A percentile compares a stretch with the other conserved stretches of the same genome.
Evolutionary conservation across 805 yeast species (phyloP).

Genomic region (Myxozyma mucilagina): DNA sequence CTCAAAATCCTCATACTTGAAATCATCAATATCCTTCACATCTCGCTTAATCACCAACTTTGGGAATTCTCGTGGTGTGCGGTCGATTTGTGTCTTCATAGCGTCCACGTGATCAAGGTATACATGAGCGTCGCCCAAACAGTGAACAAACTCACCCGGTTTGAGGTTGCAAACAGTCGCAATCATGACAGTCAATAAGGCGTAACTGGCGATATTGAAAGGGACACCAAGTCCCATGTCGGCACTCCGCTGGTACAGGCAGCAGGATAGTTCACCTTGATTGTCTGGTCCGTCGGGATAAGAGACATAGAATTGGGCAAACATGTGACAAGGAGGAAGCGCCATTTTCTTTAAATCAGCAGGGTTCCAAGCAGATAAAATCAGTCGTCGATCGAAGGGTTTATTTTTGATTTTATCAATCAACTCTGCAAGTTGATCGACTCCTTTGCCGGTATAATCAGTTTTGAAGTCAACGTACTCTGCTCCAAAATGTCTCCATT

Average conservation of each 20-base stretch:
- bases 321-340: slow-evolving; percentile 96
- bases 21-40: slow-evolving; percentile 77
- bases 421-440: slow-evolving; percentile 81
- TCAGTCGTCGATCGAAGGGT: slow-evolving; percentile 93
- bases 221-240: slow-evolving; percentile 99
- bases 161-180: slow-evolving; percentile 95
- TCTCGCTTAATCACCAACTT: slow-evolving; percentile 66
- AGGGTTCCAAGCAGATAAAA: slow-evolving; percentile 98
- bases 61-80: slow-evolving; percentile 82
- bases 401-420: slow-evolving; percentile 77
- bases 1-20: slow-evolving; percentile 83
- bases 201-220: slow-evolving; percentile 95
- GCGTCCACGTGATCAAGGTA: slow-evolving; percentile 93
- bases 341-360: slow-evolving; percentile 95
- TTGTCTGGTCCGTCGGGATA: slow-evolving; percentile 56
- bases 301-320: slow-evolving; percentile 90
- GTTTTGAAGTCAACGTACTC: slow-evolving; percentile 81
- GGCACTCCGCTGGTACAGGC: slow-evolving; percentile 94
- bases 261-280: slow-evolving; percentile 77
- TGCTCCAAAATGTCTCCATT: slow-evolving; percentile 99
- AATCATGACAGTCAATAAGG: slow-evolving; percentile 87
- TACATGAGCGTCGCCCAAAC: slow-evolving; percentile 96
- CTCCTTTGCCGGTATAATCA: slow-evolving; percentile 84
- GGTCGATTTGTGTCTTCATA: slow-evolving; percentile 69
- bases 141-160: slow-evolving; percentile 92